A percentile compares a stretch with the other conserved stretches of the same genome.
Conservation (phyloP, 2,329 filamentous ascomycete species). For the Neurospora sp. region DNA sequence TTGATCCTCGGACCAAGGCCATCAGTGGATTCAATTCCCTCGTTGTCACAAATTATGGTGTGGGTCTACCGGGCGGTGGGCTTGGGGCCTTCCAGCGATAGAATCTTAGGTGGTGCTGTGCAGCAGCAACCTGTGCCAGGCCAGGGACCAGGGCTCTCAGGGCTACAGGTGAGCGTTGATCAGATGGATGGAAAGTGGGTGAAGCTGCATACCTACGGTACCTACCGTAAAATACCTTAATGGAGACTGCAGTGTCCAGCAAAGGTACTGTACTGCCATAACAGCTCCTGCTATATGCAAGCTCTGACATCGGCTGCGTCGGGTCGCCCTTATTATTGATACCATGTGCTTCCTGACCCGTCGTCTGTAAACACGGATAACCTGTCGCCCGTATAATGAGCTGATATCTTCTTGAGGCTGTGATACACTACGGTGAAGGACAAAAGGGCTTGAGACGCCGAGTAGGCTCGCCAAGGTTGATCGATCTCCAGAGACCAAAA, state of each 20-base stretch:
- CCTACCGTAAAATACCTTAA: constrained; percentile 4
- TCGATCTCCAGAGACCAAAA: constrained; percentile 30
- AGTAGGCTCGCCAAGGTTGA: constrained; percentile 5
- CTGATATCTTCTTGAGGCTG: not conserved
- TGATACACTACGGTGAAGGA: not conserved
- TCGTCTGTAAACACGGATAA: constrained; percentile 15
- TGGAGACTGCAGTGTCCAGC: not conserved
- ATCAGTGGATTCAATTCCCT: constrained; percentile 24
- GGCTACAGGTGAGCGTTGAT: constrained; percentile 19
- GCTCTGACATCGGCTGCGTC: constrained; percentile 30
- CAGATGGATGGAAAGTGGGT: constrained; percentile 16
- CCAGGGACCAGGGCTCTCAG: constrained; percentile 27
- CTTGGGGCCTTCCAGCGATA: constrained; percentile 9
- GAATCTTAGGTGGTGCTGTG: constrained; percentile 13
- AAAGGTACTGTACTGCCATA: constrained; percentile 28
- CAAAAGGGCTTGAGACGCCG: not conserved
- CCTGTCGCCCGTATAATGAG: constrained; percentile 5
- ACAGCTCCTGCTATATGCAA: constrained; percentile 30
- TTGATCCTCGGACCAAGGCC: constrained; percentile 33
- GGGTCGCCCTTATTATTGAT: constrained; percentile 23
- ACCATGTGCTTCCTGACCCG: constrained; percentile 17
- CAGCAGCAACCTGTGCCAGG: constrained; percentile 21
- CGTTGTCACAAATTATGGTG: constrained; percentile 45
- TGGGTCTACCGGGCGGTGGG: constrained; percentile 30
- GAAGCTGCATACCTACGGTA: constrained; percentile 9